Base-by-base conservation (phyloP, 148 eudicot genomes). In the Cornus florida region DNA sequence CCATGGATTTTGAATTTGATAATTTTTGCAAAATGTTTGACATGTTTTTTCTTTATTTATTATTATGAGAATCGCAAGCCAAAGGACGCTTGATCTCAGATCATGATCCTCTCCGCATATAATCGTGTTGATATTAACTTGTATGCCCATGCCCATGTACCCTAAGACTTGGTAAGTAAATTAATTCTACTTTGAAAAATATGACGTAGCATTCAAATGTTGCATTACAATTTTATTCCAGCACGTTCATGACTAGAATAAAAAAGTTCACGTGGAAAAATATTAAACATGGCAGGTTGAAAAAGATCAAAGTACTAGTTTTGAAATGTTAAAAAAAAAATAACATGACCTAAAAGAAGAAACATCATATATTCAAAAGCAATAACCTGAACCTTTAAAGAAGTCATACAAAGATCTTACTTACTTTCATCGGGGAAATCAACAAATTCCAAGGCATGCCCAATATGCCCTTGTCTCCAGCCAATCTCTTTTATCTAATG, bases 381-480 rank as follows among this genome's bases (percentile, higher is more conserved):
- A 73, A 38, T 41, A 66, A 32, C 73, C 14, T n/a, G 23, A 67
- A 73, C 38, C 65, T 73, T 22, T 3, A 20, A 19, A 65, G 14
- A 5, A 72, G 31, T 56, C 50, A 67, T 13, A 10, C 23, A 57
- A 59, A 39, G 20, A 10, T n/a, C 23, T 74, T 59, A 80, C 83
- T 80, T 80, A 80, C 83, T 80, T 75, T 80, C 83, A 39, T 70
- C 83, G 0, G 83, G 71, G 31, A 75, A 80, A 70, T 80, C 83
- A 62, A 75, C 70, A 46, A n/a, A 80, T 56, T 80, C 83, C 83
- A 80, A 75, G 14, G 83, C 67, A 69, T 59, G 43, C 48, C 6
- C 53, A 66, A 66, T 23, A 14, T 76, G 38, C 43, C 72, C 62
- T 66, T 31, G 28, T 28, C 57, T 74, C 60, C 14, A 41, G 35